Conservation (phyloP, 2,329 filamentous ascomycete genomes). For the Fusarium nodosum region DNA sequence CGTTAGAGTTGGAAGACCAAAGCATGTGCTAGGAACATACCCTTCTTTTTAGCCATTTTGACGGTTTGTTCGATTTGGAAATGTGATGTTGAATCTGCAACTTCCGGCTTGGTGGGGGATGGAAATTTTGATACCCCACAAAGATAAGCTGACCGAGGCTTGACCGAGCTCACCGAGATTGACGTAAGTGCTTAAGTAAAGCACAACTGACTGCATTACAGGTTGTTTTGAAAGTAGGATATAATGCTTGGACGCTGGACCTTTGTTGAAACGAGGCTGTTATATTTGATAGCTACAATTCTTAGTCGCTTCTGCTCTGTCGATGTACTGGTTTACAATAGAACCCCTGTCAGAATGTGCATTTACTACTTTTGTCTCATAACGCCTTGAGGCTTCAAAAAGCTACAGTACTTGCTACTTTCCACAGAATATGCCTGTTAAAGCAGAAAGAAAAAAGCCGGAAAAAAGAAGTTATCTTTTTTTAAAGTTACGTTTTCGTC, state of each 20-base stretch:
- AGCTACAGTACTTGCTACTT: neutral
- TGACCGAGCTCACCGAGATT: slow-evolving; percentile 45
- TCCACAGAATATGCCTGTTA: neutral
- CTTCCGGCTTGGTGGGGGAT: slow-evolving; percentile 42
- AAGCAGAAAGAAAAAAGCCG: neutral
- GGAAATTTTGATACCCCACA: slow-evolving; percentile 51
- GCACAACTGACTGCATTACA: neutral
- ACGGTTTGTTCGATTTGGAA: slow-evolving; percentile 11
- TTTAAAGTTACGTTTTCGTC: fast-evolving
- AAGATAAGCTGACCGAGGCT: slow-evolving; percentile 42
- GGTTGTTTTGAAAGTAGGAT: neutral
- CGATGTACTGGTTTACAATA: neutral
- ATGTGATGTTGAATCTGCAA: slow-evolving; percentile 37
- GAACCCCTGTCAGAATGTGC: neutral
- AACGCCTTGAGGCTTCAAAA: neutral
- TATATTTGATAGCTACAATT: neutral
- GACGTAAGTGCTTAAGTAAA: slow-evolving; percentile 1
- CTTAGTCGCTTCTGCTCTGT: neutral
- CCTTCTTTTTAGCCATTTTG: slow-evolving; percentile 54
- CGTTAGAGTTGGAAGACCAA: too few species aligned
- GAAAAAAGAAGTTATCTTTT: neutral
- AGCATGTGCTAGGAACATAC: slow-evolving; percentile 23
- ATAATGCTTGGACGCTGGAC: too few species aligned
- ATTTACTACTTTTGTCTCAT: too few species aligned
- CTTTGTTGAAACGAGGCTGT: neutral